Percentiles rank a stretch among this genome's conserved stretches.
Conservation (phyloP, 192 early-diverging fungal species). For the Podila horticola region DNA sequence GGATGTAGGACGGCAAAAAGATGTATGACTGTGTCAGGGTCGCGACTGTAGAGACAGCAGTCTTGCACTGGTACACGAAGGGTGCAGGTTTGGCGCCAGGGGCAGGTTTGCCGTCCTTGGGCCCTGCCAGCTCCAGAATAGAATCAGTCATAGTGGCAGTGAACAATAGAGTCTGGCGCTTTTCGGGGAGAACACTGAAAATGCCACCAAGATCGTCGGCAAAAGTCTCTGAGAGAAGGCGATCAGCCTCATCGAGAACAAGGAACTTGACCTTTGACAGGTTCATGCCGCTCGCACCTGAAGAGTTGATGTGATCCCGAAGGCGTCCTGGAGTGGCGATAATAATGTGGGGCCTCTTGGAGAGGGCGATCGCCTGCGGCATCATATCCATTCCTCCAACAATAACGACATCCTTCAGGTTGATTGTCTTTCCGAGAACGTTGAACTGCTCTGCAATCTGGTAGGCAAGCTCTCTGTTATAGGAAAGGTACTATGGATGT, state of each 20-base stretch:
- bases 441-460: slow-evolving; percentile 99
- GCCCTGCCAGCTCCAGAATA: slow-evolving; percentile 76
- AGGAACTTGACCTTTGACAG: slow-evolving; percentile 83
- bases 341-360: slow-evolving; percentile 87
- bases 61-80: slow-evolving; percentile 66
- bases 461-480: slow-evolving; percentile 91
- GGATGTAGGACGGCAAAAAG: slow-evolving; percentile 92
- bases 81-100: slow-evolving; percentile 40
- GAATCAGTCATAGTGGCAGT: slow-evolving; percentile 96
- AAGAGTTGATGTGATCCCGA: slow-evolving; percentile 91
- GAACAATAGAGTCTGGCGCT: slow-evolving; percentile 94
- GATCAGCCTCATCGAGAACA: slow-evolving; percentile 97
- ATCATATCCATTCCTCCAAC: slow-evolving; percentile 99
- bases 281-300: slow-evolving; percentile 69
- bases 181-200: slow-evolving; percentile 78
- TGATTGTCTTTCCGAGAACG: slow-evolving; percentile 89
- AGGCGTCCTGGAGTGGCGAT: slow-evolving; percentile 96
- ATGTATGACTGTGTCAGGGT: slow-evolving; percentile 90
- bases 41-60: slow-evolving; percentile 76
- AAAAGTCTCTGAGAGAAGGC: slow-evolving; percentile 89
- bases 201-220: slow-evolving; percentile 83
- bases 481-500: not conserved
- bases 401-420: slow-evolving; percentile 83
- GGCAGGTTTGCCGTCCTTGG: slow-evolving; percentile 29
- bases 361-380: slow-evolving; percentile 88